Evolutionary conservation across 768 basidiomycete genomes (phyloP).

Genomic region (Naganishia antarctica): DNA sequence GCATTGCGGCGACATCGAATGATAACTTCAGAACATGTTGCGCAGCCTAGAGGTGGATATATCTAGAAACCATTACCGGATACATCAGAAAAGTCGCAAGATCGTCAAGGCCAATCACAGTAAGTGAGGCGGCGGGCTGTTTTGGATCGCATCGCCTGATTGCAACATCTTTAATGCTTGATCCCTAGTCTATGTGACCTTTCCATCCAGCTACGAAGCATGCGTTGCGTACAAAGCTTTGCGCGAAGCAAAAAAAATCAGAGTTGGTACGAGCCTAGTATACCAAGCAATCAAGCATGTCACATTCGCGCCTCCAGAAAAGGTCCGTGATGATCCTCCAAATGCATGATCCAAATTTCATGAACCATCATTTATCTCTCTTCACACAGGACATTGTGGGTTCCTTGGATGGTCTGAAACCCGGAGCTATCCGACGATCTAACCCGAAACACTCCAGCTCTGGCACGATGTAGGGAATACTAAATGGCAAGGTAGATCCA

Average conservation of each 20-base stretch:
- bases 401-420: too few relatives aligned
- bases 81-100: too few relatives aligned
- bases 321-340: not conserved
- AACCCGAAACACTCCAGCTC: not conserved
- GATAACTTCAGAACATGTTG: too few relatives aligned
- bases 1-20: too few relatives aligned
- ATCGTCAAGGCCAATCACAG: too few relatives aligned
- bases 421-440: too few relatives aligned
- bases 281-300: not conserved
- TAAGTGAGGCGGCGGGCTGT: too few relatives aligned
- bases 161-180: not conserved
- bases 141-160: too few relatives aligned
- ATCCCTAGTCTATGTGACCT: constrained; percentile 1
- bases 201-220: not conserved
- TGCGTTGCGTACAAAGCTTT: not conserved
- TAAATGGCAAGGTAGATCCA: not conserved
- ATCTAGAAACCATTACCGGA: too few relatives aligned
- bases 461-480: not conserved
- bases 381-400: not conserved
- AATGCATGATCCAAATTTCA: not conserved
- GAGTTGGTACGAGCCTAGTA: not conserved
- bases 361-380: not conserved
- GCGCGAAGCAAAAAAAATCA: not conserved
- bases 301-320: not conserved
- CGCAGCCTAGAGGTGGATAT: too few relatives aligned